These are phyloP conservation scores for Mycena haematopus DNA, from an alignment of 768 basidiomycete species.

Conservation along the genomic window DNA sequence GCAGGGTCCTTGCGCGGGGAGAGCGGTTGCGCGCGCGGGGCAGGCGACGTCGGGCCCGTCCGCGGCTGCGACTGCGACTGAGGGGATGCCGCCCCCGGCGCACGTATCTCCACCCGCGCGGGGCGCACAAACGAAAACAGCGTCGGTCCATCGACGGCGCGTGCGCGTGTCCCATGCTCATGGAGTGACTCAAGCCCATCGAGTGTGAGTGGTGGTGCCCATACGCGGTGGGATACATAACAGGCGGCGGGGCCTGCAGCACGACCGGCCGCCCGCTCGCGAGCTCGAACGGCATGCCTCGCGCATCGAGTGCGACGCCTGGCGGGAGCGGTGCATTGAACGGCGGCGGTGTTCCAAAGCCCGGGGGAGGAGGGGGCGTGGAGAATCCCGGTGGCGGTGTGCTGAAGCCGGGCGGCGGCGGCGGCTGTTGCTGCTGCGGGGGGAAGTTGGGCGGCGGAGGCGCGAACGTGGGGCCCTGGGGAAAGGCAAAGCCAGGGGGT, in stretches of 20 bases:
- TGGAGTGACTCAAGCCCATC: slow-evolving; percentile 52
- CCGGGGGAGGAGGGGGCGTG: slow-evolving; percentile 12
- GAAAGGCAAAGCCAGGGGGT: slow-evolving; percentile 12
- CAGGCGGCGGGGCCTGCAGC: slow-evolving; percentile 58
- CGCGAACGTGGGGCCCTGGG: not conserved
- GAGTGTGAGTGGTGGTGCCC: slow-evolving; percentile 44
- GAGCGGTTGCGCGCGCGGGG: slow-evolving; percentile 12
- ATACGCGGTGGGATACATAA: slow-evolving; percentile 41
- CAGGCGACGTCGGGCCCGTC: not conserved
- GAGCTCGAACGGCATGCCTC: slow-evolving; percentile 83
- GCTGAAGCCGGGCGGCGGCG: slow-evolving; percentile 7
- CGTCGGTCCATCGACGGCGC: slow-evolving; percentile 11
- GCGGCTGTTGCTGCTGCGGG: not conserved
- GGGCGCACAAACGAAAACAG: slow-evolving; percentile 29
- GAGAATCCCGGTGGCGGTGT: slow-evolving; percentile 8
- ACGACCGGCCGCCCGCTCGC: slow-evolving; percentile 84
- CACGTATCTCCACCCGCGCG: slow-evolving; percentile 26
- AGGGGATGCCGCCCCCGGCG: slow-evolving; percentile 7
- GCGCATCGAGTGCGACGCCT: slow-evolving; percentile 74
- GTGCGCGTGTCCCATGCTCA: slow-evolving; percentile 17
- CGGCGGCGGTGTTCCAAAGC: slow-evolving; percentile 51
- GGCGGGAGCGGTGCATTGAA: slow-evolving; percentile 70
- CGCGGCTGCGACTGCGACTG: not conserved
- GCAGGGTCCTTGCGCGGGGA: not conserved
- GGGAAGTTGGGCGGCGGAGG: slow-evolving; percentile 1